phyloP scores from a whole-genome alignment of 805 yeast genomes.

The Candida berthetii region DNA sequence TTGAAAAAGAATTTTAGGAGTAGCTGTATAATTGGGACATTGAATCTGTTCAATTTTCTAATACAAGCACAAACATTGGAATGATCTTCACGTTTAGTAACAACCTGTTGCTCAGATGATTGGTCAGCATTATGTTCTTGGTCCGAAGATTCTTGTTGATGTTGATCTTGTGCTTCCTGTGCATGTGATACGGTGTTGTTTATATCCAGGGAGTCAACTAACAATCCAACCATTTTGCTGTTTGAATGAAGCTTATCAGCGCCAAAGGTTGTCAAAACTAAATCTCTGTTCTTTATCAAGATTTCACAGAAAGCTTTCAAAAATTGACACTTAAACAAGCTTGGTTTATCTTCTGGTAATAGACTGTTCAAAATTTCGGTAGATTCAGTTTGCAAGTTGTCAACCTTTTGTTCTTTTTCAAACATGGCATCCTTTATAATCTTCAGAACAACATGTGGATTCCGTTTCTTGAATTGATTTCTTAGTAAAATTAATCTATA shows the following conservation, averaged over 20 bases:
- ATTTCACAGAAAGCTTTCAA: constrained; percentile 9
- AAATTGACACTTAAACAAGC: constrained; percentile 11
- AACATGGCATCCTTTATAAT: constrained; percentile 10
- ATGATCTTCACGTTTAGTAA: not conserved
- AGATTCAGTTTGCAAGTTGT: constrained; percentile 17
- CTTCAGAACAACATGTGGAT: constrained; percentile 11
- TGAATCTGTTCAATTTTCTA: constrained; percentile 28
- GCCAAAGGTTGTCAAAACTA: constrained; percentile 3
- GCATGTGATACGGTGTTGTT: not conserved
- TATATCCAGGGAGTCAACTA: constrained; percentile 3
- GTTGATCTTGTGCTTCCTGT: not conserved
- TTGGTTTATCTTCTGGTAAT: constrained; percentile 10
- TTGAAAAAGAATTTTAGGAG: constrained; percentile 25
- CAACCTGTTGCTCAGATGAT: no score
- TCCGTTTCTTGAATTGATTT: constrained; percentile 11
- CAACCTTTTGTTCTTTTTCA: constrained; percentile 8
- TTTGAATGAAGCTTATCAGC: not conserved
- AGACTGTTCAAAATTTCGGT: constrained; percentile 16
- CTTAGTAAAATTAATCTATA: constrained; percentile 17
- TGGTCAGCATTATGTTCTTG: no score
- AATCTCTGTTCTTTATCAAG: constrained; percentile 10
- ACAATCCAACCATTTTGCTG: constrained; percentile 1
- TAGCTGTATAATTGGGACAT: constrained; percentile 35
- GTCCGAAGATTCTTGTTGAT: not conserved
- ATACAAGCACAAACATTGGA: constrained; percentile 15